A percentile compares a stretch with the other conserved stretches of the same genome.
Evolutionary conservation across 257 asterid species (phyloP).

Genomic region (Cruciata laevipes): DNA sequence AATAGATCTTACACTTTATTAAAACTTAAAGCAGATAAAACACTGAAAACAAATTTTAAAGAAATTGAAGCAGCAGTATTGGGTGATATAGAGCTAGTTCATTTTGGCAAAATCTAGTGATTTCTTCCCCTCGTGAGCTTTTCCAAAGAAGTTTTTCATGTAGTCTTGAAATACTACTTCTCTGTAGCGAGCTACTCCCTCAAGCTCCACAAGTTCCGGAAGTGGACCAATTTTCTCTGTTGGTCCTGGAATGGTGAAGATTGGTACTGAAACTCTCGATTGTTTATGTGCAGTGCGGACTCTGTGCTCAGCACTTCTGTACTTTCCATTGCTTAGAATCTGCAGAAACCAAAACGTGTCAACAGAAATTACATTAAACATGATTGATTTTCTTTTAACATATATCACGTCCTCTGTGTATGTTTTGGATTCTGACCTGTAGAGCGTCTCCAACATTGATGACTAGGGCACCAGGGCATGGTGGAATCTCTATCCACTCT

Average conservation of each 20-base stretch:
- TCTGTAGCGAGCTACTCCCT: constrained; percentile 22
- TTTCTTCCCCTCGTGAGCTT: constrained; percentile 32
- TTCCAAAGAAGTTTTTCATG: constrained; percentile 29
- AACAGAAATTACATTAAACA: neutral
- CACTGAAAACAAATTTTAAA: neutral
- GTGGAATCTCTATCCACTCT: constrained; percentile 37
- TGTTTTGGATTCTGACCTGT: neutral
- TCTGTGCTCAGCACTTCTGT: constrained; percentile 36
- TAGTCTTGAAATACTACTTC: constrained; percentile 28
- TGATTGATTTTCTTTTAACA: neutral
- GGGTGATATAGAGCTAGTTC: neutral
- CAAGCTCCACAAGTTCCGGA: constrained; percentile 27
- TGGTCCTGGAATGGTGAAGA: constrained; percentile 25
- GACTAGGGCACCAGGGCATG: constrained; percentile 30
- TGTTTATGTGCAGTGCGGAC: constrained; percentile 29
- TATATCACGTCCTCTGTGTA: neutral
- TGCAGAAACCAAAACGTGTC: neutral
- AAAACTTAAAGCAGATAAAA: neutral
- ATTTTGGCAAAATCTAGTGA: constrained; percentile 25
- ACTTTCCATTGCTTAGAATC: constrained; percentile 37
- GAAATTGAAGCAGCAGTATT: neutral
- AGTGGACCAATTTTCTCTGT: constrained; percentile 28
- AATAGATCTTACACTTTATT: neutral
- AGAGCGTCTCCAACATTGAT: constrained; percentile 34
- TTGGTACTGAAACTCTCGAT: constrained; percentile 35